These are phyloP conservation scores for Colletotrichum sp. DNA, from an alignment of 2,329 filamentous ascomycete genomes.

Conservation along the genomic window DNA sequence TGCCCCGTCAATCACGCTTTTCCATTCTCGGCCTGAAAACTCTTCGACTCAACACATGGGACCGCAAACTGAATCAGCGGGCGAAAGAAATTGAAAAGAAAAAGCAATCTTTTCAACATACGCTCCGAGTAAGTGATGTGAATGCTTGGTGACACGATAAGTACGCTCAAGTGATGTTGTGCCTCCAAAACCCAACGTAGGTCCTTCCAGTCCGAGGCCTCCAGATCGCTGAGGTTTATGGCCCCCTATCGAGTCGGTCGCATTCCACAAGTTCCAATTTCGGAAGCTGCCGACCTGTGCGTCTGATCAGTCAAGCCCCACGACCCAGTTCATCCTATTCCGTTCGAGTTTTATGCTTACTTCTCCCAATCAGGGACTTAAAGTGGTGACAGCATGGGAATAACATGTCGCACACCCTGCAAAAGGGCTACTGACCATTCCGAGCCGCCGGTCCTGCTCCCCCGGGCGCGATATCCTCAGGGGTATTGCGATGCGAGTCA, in stretches of 20 bases:
- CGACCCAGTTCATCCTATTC: neutral
- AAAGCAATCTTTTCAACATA: neutral
- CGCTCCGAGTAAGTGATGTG: neutral
- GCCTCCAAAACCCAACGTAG: neutral
- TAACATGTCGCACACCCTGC: neutral
- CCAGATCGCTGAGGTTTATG: neutral
- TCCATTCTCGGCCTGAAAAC: neutral
- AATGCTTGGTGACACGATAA: neutral
- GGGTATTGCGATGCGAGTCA: constrained; percentile 4
- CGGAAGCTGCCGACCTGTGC: neutral
- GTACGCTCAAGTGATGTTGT: neutral
- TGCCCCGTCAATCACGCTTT: rapidly evolving
- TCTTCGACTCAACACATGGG: neutral
- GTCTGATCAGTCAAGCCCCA: neutral
- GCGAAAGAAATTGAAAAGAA: neutral
- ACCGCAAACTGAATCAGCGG: neutral
- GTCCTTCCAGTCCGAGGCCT: neutral
- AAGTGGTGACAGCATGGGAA: neutral
- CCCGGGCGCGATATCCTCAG: neutral
- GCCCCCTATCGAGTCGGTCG: neutral
- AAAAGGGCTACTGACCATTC: neutral
- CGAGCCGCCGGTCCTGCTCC: neutral
- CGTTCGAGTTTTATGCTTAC: neutral
- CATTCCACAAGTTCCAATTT: neutral
- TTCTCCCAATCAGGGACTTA: neutral